A percentile compares a stretch with the other conserved stretches of the same genome.
Conservation (phyloP, 768 basidiomycete species). For the Auriscalpium orientale region DNA sequence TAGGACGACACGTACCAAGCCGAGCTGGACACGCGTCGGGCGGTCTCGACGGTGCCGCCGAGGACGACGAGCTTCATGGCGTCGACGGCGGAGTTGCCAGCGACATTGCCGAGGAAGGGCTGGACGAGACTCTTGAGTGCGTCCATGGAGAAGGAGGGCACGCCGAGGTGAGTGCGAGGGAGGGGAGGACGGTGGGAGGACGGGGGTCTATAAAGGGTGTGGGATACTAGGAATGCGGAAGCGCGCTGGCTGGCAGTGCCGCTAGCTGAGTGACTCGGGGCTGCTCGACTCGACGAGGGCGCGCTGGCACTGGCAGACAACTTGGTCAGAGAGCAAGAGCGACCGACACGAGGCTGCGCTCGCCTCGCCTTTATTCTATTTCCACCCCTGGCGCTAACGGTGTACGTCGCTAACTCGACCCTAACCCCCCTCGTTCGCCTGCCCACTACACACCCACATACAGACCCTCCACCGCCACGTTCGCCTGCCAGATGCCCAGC, state of each 20-base stretch:
- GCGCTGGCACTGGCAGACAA: neutral
- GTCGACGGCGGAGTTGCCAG: slow-evolving; percentile 60
- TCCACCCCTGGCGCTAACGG: slow-evolving; percentile 7
- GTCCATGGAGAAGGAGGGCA: slow-evolving; percentile 4
- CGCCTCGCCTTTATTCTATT: neutral
- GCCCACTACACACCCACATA: slow-evolving; percentile 24
- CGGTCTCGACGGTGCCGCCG: slow-evolving; percentile 83
- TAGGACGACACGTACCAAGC: slow-evolving; percentile 51
- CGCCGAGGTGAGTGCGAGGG: neutral
- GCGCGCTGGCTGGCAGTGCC: slow-evolving; percentile 1
- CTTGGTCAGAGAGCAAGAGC: neutral
- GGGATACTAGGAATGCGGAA: slow-evolving; percentile 12
- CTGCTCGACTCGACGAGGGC: neutral
- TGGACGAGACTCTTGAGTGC: slow-evolving; percentile 17
- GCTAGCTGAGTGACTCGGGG: neutral
- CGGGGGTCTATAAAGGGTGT: neutral
- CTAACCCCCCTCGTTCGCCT: neutral
- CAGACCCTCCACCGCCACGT: slow-evolving; percentile 69
- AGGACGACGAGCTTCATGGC: slow-evolving; percentile 87
- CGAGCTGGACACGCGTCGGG: slow-evolving; percentile 71
- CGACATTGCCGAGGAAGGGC: slow-evolving; percentile 13
- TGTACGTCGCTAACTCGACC: neutral
- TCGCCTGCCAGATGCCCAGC: slow-evolving; percentile 78
- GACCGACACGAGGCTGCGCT: slow-evolving; percentile 2
- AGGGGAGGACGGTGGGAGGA: neutral